Evolutionary conservation across 352 stramenopile species (phyloP).

Genomic region (Globisporangium canariense): DNA sequence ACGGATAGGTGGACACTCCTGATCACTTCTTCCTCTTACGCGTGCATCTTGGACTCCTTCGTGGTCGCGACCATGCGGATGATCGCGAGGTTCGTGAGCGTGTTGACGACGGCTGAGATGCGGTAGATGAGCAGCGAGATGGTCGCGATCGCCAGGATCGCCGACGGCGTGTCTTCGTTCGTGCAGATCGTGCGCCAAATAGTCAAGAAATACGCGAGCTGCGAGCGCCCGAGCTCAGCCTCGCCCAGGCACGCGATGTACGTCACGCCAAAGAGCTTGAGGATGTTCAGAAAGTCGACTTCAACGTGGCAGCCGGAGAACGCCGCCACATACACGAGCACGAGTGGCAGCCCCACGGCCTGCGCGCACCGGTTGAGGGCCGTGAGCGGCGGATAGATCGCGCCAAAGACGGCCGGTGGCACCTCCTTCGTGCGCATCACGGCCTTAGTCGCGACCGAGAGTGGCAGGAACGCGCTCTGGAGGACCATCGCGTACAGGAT

Average conservation of each 20-base stretch:
- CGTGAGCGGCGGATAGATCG: constrained; percentile 52
- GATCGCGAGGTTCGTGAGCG: constrained; percentile 53
- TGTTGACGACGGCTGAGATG: constrained; percentile 42
- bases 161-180: constrained; percentile 37
- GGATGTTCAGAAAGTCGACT: constrained; percentile 24
- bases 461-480: constrained; percentile 39
- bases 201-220: constrained; percentile 58
- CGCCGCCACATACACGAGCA: constrained; percentile 43
- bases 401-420: constrained; percentile 46
- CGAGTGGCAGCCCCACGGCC: constrained; percentile 38
- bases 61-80: constrained; percentile 52
- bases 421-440: constrained; percentile 52
- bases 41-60: constrained; percentile 36
- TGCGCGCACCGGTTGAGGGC: constrained; percentile 52
- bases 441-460: constrained; percentile 54
- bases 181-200: constrained; percentile 49
- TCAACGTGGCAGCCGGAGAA: constrained; percentile 48
- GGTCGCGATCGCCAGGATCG: constrained; percentile 36
- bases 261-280: constrained; percentile 47
- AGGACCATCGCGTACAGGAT: constrained; percentile 50
- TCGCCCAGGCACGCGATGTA: constrained; percentile 46
- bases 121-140: constrained; percentile 45
- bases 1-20: too few species aligned
- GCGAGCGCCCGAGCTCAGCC: constrained; percentile 32
- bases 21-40: constrained; percentile 1